Percentiles rank a stretch among this genome's conserved stretches.
Evolutionary conservation across 306 rosid species (phyloP).

Genomic region (Gastrolobium bilobum): DNA sequence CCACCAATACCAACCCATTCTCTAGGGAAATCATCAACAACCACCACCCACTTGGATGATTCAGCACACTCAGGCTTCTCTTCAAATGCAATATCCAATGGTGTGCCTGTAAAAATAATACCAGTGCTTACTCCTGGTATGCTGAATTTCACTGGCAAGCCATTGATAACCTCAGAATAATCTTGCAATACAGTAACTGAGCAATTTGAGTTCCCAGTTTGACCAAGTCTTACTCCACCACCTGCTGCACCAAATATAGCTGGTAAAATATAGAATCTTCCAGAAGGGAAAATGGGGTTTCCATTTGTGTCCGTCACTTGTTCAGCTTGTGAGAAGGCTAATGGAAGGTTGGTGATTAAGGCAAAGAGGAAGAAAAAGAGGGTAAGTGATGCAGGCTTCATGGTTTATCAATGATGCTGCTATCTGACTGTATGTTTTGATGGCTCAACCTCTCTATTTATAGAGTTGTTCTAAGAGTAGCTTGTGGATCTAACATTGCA

Average conservation of each 20-base stretch:
- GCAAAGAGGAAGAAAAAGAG: conserved; percentile 25
- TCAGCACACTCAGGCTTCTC: conserved; percentile 20
- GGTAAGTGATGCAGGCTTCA: neutral
- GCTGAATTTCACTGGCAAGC: neutral
- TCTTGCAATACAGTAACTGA: conserved; percentile 27
- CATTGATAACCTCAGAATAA: neutral
- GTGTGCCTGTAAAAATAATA: neutral
- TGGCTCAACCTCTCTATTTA: neutral
- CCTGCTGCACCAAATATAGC: neutral
- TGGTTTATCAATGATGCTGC: neutral
- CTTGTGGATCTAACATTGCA: neutral
- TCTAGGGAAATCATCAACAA: neutral
- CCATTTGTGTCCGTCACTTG: conserved; percentile 19
- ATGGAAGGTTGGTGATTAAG: neutral
- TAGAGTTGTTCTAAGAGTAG: neutral
- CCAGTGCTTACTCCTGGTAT: neutral
- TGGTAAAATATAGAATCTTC: neutral
- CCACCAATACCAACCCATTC: conserved; percentile 40
- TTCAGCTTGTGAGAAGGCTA: neutral
- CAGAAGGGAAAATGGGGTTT: neutral
- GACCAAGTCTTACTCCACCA: neutral
- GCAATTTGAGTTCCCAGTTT: conserved; percentile 2
- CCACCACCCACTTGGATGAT: conserved; percentile 36
- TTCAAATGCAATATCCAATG: neutral
- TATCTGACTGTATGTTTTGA: too few relatives aligned